These are phyloP conservation scores for Cutaneotrichosporon curvatum DNA, from an alignment of 1,284 basidiomycete species.

Conservation along the genomic window DNA sequence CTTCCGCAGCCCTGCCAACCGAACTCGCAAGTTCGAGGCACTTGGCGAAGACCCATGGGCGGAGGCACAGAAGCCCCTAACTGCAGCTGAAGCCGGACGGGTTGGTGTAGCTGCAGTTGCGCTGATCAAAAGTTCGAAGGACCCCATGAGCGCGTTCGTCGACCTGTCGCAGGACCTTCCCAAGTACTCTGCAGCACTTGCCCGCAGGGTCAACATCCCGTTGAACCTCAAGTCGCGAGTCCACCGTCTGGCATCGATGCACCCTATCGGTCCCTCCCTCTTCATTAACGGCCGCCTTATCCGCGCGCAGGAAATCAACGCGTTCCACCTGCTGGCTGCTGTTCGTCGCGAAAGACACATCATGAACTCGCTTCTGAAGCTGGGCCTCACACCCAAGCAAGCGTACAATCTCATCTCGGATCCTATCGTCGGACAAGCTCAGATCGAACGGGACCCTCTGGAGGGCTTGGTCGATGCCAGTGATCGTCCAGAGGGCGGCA, in stretches of 20 bases:
- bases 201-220: slow-evolving; percentile 54
- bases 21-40: slow-evolving; percentile 18
- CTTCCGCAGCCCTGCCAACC: not conserved
- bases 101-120: slow-evolving; percentile 63
- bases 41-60: slow-evolving; percentile 43
- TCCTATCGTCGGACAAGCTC: slow-evolving; percentile 52
- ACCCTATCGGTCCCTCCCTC: slow-evolving; percentile 37
- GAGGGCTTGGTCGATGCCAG: slow-evolving; percentile 81
- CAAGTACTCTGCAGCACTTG: slow-evolving; percentile 64
- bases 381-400: slow-evolving; percentile 59
- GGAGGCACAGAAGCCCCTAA: slow-evolving; percentile 57
- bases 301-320: slow-evolving; percentile 59
- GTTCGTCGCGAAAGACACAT: slow-evolving; percentile 66
- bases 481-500: slow-evolving; percentile 71
- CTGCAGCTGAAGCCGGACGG: slow-evolving; percentile 54
- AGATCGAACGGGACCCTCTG: slow-evolving; percentile 52
- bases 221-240: slow-evolving; percentile 55
- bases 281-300: slow-evolving; percentile 74
- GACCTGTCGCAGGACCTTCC: slow-evolving; percentile 82
- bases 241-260: slow-evolving; percentile 47
- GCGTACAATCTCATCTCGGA: slow-evolving; percentile 67
- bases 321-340: slow-evolving; percentile 62
- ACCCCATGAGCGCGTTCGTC: slow-evolving; percentile 58
- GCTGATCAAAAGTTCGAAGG: slow-evolving; percentile 57
- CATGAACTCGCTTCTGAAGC: slow-evolving; percentile 56